Conservation (phyloP, 805 yeast species). For the Sugiyamaella boreocaroliniensis region DNA sequence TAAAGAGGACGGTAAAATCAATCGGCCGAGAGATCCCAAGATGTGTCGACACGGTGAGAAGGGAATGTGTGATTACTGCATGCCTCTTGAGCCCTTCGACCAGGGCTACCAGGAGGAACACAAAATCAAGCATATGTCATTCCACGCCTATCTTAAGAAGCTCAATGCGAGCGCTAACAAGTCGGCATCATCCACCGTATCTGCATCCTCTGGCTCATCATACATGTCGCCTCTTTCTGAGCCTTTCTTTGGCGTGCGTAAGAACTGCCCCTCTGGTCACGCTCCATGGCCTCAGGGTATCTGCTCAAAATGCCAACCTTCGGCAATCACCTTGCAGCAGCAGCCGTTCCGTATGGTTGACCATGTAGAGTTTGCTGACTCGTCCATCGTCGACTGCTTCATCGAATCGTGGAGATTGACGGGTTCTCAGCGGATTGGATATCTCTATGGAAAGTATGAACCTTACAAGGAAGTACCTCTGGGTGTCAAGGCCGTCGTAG, state of each 20-base stretch:
- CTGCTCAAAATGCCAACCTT: constrained; percentile 94
- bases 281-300: constrained; percentile 92
- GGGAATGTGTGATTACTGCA: constrained; percentile 98
- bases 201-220: constrained; percentile 39
- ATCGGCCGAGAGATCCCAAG: constrained; percentile 46
- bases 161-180: constrained; percentile 62
- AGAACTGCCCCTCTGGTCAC: constrained; percentile 70
- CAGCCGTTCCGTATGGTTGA: constrained; percentile 94
- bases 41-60: constrained; percentile 83
- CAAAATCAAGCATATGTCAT: constrained; percentile 80
- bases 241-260: constrained; percentile 57
- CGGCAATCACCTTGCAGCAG: constrained; percentile 85
- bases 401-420: constrained; percentile 88
- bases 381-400: constrained; percentile 68
- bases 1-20: constrained; percentile 62
- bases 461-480: constrained; percentile 77
- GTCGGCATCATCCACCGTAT: constrained; percentile 29
- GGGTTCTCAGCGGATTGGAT: constrained; percentile 82
- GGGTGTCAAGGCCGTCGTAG: constrained; percentile 90
- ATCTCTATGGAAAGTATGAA: constrained; percentile 76
- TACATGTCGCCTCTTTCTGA: constrained; percentile 76
- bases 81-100: constrained; percentile 96
- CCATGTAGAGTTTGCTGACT: constrained; percentile 83
- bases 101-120: constrained; percentile 63
- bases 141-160: constrained; percentile 74